A percentile compares a stretch with the other conserved stretches of the same genome.
Conservation (phyloP, 2,329 filamentous ascomycete genomes). For the Botrytis cinerea region DNA sequence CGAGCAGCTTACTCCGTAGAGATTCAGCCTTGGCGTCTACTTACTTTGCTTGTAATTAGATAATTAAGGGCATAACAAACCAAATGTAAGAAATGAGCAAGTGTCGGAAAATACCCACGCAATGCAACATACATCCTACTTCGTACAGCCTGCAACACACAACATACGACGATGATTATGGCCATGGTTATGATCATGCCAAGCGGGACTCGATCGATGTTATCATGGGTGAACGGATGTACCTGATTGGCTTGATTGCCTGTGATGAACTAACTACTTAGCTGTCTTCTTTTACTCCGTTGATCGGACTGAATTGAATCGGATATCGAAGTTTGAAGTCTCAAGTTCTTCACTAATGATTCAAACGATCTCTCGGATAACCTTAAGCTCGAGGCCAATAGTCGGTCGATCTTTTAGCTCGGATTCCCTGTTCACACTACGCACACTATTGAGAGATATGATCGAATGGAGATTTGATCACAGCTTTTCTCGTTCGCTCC, state of each 20-base stretch:
- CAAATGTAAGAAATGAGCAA: background rate
- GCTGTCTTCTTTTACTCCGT: background rate
- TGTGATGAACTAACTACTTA: background rate
- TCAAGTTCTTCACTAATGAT: background rate
- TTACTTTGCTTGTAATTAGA: background rate
- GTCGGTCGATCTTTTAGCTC: background rate
- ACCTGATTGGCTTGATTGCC: background rate
- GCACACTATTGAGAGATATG: conserved; percentile 2
- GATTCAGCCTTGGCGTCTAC: background rate
- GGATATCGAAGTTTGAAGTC: background rate
- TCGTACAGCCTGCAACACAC: background rate
- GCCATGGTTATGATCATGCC: background rate
- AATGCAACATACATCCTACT: background rate
- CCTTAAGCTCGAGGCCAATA: background rate
- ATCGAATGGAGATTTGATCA: background rate
- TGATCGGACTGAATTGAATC: background rate
- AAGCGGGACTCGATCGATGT: background rate
- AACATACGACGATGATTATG: background rate
- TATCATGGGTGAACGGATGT: background rate
- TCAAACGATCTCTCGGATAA: background rate
- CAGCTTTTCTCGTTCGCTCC: conserved; percentile 2
- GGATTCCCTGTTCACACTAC: background rate
- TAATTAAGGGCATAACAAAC: background rate
- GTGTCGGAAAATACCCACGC: conserved; percentile 1
- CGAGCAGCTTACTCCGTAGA: background rate